Conservation (phyloP, 352 stramenopile species). For the Globisporangium emineosum region DNA sequence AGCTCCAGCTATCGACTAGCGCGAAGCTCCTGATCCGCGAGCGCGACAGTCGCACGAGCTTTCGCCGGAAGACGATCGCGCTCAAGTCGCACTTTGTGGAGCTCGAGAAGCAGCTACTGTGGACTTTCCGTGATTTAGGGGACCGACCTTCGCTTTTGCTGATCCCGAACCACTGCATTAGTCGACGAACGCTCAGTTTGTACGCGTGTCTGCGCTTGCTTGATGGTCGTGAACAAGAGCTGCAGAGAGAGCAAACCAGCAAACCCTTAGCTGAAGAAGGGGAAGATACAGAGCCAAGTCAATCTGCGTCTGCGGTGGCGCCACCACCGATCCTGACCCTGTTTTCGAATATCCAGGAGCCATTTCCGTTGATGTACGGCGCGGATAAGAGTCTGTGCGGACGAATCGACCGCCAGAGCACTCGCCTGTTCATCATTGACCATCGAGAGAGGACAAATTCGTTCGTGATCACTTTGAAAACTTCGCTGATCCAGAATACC, state of each 20-base stretch:
- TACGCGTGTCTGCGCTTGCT: slow-evolving; percentile 38
- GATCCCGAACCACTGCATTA: slow-evolving; percentile 39
- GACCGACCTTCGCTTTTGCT: slow-evolving; percentile 33
- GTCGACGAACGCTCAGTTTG: slow-evolving; percentile 28
- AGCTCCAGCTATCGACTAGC: slow-evolving; percentile 47
- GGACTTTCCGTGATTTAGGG: slow-evolving; percentile 39
- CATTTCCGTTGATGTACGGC: slow-evolving; percentile 21
- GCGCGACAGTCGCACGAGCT: slow-evolving; percentile 22
- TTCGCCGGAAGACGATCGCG: slow-evolving; percentile 28
- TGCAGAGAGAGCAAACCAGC: slow-evolving; percentile 4
- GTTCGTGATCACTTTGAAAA: slow-evolving; percentile 41
- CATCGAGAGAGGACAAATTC: slow-evolving; percentile 12
- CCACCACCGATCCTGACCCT: slow-evolving; percentile 31
- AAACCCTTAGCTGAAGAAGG: not conserved
- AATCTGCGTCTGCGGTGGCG: not conserved
- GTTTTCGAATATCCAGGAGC: slow-evolving; percentile 41
- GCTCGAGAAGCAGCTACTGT: slow-evolving; percentile 40
- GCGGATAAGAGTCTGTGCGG: slow-evolving; percentile 26
- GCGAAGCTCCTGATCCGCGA: slow-evolving; percentile 44
- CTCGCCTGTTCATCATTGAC: slow-evolving; percentile 38
- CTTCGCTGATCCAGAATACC: slow-evolving; percentile 38
- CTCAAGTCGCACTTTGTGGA: slow-evolving; percentile 35
- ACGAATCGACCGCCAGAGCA: slow-evolving; percentile 40
- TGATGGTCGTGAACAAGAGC: slow-evolving; percentile 22
- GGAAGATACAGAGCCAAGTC: not conserved